These are phyloP conservation scores for Tetraselmis chui DNA, from an alignment of 139 green algal genomes.

Conservation along the genomic window DNA sequence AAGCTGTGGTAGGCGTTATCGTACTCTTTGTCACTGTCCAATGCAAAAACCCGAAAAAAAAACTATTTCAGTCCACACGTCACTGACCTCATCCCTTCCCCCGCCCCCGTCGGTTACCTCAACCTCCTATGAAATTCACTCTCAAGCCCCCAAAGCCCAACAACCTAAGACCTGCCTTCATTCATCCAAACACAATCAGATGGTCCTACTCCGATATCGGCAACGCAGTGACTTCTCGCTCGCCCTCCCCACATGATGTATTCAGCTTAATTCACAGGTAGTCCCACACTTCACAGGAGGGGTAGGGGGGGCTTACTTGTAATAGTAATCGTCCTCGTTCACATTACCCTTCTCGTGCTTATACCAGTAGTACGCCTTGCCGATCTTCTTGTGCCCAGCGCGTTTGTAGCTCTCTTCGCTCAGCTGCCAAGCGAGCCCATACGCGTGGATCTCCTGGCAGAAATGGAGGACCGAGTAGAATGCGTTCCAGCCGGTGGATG, in stretches of 20 bases:
- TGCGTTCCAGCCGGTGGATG: neutral
- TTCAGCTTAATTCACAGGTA: too few relatives aligned
- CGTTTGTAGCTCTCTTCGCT: neutral
- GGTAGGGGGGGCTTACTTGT: too few relatives aligned
- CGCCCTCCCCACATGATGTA: too few relatives aligned
- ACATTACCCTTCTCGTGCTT: neutral
- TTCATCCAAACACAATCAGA: too few relatives aligned
- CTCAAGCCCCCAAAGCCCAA: too few relatives aligned
- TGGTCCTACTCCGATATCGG: too few relatives aligned
- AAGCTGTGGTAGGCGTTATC: neutral
- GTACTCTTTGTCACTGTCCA: neutral
- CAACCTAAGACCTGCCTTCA: too few relatives aligned
- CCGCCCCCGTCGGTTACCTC: too few relatives aligned
- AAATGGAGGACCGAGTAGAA: neutral
- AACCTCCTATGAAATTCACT: too few relatives aligned
- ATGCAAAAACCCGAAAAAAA: neutral
- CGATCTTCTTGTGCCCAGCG: neutral
- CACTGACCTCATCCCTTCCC: too few relatives aligned
- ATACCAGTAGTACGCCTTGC: neutral
- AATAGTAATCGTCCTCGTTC: neutral
- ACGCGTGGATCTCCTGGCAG: neutral
- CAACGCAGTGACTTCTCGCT: too few relatives aligned
- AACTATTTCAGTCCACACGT: neutral
- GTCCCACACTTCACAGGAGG: too few relatives aligned
- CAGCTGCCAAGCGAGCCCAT: neutral